phyloP scores from a whole-genome alignment of 2,329 filamentous ascomycete genomes.

The Fusarium domesticum region DNA sequence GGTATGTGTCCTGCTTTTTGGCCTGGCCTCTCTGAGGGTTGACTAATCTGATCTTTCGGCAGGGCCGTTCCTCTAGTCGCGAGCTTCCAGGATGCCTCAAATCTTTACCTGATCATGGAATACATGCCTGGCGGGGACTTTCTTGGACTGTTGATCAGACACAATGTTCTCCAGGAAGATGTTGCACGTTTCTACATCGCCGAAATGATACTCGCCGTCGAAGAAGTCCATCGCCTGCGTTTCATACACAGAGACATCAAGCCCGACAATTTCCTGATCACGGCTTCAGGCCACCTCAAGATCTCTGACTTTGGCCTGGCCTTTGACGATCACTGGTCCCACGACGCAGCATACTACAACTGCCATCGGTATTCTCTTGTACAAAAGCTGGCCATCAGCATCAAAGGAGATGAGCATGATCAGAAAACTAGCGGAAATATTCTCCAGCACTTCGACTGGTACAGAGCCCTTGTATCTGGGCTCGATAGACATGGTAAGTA shows the following conservation, averaged over 20 bases:
- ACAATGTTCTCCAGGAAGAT: constrained; percentile 76
- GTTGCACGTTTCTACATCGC: constrained; percentile 85
- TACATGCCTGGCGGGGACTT: constrained; percentile 98
- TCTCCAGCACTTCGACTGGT: constrained; percentile 35
- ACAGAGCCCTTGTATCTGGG: constrained; percentile 30
- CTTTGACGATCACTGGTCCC: constrained; percentile 93
- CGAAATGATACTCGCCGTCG: constrained; percentile 93
- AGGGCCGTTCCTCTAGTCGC: constrained; percentile 83
- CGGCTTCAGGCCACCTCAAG: constrained; percentile 82
- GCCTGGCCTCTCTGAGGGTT: not conserved
- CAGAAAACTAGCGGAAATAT: constrained; percentile 47
- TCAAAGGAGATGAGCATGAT: constrained; percentile 74
- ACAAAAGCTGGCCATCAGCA: constrained; percentile 68
- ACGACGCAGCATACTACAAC: constrained; percentile 83
- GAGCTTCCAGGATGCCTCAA: constrained; percentile 82
- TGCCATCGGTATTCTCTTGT: constrained; percentile 77
- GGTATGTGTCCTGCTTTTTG: constrained; percentile 44
- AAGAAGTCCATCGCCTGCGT: constrained; percentile 81
- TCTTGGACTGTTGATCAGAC: constrained; percentile 77
- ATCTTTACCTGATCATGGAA: constrained; percentile 93
- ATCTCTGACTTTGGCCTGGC: constrained; percentile 96
- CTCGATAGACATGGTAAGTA: constrained; percentile 36
- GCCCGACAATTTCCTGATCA: constrained; percentile 94
- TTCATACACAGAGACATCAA: constrained; percentile 98
- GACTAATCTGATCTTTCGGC: not conserved